These are phyloP conservation scores for Datura wrightii DNA, from an alignment of 257 asterid genomes.

Conservation along the genomic window DNA sequence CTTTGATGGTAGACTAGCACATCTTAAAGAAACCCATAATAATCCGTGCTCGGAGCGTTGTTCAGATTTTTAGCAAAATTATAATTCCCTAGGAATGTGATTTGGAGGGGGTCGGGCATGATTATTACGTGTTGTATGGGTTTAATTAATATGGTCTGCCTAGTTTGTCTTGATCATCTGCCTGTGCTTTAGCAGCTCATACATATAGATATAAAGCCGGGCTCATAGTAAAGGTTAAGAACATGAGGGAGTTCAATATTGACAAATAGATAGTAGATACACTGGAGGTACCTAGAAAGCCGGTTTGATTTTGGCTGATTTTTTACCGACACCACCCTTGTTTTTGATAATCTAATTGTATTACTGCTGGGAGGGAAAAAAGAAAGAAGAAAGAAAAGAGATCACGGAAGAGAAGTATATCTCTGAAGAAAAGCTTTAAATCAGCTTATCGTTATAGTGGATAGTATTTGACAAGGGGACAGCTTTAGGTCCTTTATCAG, in stretches of 20 bases:
- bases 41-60: not conserved
- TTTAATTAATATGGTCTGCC: not conserved
- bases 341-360: not conserved
- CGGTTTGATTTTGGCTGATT: not conserved
- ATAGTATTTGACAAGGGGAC: not conserved
- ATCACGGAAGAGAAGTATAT: not conserved
- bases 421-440: constrained; percentile 8
- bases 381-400: constrained; percentile 6
- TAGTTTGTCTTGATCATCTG: not conserved
- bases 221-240: not conserved
- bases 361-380: not conserved
- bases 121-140: not conserved
- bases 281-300: constrained; percentile 7
- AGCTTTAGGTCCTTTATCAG: not conserved
- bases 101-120: not conserved
- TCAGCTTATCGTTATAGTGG: not conserved
- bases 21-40: not conserved
- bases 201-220: not conserved
- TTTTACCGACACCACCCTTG: not conserved
- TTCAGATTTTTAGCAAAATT: not conserved
- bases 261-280: not conserved
- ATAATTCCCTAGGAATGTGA: not conserved
- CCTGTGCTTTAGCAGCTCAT: not conserved
- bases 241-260: not conserved
- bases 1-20: not conserved